These are phyloP conservation scores for Holtermannia corniformis DNA, from an alignment of 768 basidiomycete genomes.

Conservation along the genomic window DNA sequence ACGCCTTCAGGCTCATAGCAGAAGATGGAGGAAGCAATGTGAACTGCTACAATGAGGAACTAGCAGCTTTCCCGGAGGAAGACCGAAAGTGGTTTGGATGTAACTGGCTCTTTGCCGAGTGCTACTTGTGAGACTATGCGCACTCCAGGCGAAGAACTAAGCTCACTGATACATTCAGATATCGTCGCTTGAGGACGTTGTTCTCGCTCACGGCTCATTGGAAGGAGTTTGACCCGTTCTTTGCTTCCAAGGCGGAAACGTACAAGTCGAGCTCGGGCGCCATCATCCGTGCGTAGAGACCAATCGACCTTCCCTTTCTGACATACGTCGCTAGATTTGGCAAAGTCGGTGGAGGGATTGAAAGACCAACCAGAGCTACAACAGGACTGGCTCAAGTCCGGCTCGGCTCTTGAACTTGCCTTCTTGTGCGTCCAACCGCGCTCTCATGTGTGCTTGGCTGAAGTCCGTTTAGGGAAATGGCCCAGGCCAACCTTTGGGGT, in stretches of 20 bases:
- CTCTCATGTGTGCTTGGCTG: neutral
- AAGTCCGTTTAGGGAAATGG: conserved; percentile 28
- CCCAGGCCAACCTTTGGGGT: conserved; percentile 56
- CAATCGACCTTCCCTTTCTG: neutral
- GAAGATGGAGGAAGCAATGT: conserved; percentile 64
- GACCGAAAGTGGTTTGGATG: conserved; percentile 70
- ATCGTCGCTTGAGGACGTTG: conserved; percentile 68
- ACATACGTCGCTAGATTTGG: conserved; percentile 20
- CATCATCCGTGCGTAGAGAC: conserved; percentile 56
- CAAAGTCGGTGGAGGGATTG: conserved; percentile 29
- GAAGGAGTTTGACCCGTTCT: conserved; percentile 74
- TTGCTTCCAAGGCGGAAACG: conserved; percentile 63
- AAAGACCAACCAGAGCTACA: conserved; percentile 23
- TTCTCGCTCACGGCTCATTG: conserved; percentile 62
- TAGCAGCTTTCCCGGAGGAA: conserved; percentile 47
- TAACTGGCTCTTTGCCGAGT: conserved; percentile 97
- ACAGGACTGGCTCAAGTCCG: conserved; percentile 14
- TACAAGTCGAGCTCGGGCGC: conserved; percentile 70
- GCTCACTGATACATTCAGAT: conserved; percentile 47
- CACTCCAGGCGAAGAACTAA: neutral
- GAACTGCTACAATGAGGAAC: conserved; percentile 66
- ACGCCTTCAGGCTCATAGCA: conserved; percentile 53
- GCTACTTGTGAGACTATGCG: conserved; percentile 38
- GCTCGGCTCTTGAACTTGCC: conserved; percentile 35
- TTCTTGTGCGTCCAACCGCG: conserved; percentile 28